Conservation (phyloP, 495 filamentous ascomycete species). For the Annulohypoxylon moriforme region DNA sequence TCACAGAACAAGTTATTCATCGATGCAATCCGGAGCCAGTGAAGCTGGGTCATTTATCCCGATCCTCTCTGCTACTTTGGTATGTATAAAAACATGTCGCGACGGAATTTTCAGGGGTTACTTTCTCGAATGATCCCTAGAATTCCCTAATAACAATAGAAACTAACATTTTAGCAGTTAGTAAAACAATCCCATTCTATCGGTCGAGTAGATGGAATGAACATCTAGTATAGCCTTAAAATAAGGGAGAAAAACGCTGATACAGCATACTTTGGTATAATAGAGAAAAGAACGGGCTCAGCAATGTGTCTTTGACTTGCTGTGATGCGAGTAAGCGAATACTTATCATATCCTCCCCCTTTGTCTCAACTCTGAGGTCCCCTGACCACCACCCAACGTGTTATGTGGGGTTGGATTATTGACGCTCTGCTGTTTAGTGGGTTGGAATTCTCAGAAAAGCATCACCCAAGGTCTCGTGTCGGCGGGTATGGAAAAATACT, state of each 20-base stretch:
- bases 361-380: neutral
- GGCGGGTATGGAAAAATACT: slow-evolving; percentile 54
- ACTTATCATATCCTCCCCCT: neutral
- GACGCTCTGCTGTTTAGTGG: slow-evolving; percentile 34
- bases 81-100: slow-evolving; percentile 50
- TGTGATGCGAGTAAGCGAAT: slow-evolving; percentile 57
- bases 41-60: slow-evolving; percentile 66
- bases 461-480: slow-evolving; percentile 55
- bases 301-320: slow-evolving; percentile 53
- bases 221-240: too few species aligned
- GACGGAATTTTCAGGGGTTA: too few species aligned
- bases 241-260: too few species aligned
- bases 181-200: too few species aligned
- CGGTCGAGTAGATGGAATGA: too few species aligned
- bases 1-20: slow-evolving; percentile 53
- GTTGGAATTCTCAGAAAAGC: slow-evolving; percentile 55
- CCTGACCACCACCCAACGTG: neutral
- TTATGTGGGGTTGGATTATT: neutral
- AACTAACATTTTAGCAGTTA: too few species aligned
- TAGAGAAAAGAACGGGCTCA: slow-evolving; percentile 52
- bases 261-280: too few species aligned
- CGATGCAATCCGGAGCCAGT: slow-evolving; percentile 57
- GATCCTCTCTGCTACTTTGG: too few species aligned
- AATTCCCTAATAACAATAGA: too few species aligned
- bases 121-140: too few species aligned